Conservation (phyloP, 192 early-diverging fungal genomes). For the Podochytrium sp. region DNA sequence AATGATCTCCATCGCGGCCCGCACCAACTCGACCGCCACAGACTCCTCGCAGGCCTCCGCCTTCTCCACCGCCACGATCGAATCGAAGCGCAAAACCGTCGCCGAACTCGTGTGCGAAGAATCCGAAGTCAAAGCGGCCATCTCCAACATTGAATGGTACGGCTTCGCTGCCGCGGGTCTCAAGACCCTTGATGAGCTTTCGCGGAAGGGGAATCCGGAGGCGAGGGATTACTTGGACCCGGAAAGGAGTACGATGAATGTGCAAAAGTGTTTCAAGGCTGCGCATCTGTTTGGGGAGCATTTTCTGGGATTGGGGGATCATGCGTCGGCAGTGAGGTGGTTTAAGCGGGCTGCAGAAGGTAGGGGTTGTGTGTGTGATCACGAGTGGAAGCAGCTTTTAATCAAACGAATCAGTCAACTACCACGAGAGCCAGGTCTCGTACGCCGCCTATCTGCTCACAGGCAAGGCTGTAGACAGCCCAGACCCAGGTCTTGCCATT, state of each 20-base stretch:
- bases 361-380: neutral
- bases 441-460: conserved; percentile 26
- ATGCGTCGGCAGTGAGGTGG: conserved; percentile 24
- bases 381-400: neutral
- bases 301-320: conserved; percentile 11
- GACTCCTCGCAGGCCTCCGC: neutral
- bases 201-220: conserved; percentile 11
- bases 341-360: conserved; percentile 21
- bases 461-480: neutral
- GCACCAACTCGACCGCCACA: neutral
- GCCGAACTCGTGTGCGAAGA: neutral
- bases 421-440: conserved; percentile 17
- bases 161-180: conserved; percentile 12
- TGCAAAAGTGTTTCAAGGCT: conserved; percentile 5
- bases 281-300: conserved; percentile 12
- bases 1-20: neutral
- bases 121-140: conserved; percentile 15
- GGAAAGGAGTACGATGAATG: neutral
- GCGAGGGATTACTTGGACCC: conserved; percentile 30
- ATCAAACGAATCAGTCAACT: conserved; percentile 12
- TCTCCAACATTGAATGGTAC: conserved; percentile 15
- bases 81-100: neutral
- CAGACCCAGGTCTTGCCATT: conserved; percentile 27
- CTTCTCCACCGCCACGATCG: conserved; percentile 17
- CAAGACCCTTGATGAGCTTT: conserved; percentile 19